Conservation (phyloP, 345 rosid genomes). For the Linum lewisii region DNA sequence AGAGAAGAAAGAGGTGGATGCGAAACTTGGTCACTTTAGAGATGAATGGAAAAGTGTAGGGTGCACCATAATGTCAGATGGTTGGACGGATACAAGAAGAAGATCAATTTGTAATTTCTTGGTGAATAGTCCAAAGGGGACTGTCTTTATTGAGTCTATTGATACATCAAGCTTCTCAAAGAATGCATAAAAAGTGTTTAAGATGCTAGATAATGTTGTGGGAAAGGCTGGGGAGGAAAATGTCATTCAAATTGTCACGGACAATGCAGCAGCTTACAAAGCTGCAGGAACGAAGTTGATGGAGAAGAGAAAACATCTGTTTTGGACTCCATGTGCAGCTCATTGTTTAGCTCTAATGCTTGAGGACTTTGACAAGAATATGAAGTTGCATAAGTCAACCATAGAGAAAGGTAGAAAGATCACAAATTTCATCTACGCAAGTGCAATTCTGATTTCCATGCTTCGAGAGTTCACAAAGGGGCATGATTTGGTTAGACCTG, state of each 20-base stretch:
- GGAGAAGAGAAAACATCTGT: constrained; percentile 2
- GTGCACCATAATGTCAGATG: background rate
- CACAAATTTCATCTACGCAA: background rate
- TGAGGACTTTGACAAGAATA: constrained; percentile 5
- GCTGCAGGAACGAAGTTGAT: background rate
- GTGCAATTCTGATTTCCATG: background rate
- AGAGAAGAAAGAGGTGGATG: background rate
- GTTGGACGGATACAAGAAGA: constrained; percentile 1
- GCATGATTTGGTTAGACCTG: background rate
- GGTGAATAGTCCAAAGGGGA: constrained; percentile 3
- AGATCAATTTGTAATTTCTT: constrained; percentile 2
- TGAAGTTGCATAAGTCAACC: background rate
- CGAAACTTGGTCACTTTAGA: background rate
- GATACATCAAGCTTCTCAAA: constrained; percentile 5
- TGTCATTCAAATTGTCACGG: constrained; percentile 4
- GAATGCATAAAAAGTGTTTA: background rate
- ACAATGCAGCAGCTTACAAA: constrained; percentile 9
- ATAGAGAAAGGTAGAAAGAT: background rate
- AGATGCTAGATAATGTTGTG: constrained; percentile 1
- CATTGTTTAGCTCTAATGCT: background rate
- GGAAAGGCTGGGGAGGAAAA: background rate
- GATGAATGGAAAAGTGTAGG: background rate
- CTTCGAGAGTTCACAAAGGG: background rate
- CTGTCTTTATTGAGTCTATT: background rate
- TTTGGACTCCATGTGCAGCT: constrained; percentile 5